Conservation (phyloP, 495 filamentous ascomycete species). For the Penicillium crystallinum region DNA sequence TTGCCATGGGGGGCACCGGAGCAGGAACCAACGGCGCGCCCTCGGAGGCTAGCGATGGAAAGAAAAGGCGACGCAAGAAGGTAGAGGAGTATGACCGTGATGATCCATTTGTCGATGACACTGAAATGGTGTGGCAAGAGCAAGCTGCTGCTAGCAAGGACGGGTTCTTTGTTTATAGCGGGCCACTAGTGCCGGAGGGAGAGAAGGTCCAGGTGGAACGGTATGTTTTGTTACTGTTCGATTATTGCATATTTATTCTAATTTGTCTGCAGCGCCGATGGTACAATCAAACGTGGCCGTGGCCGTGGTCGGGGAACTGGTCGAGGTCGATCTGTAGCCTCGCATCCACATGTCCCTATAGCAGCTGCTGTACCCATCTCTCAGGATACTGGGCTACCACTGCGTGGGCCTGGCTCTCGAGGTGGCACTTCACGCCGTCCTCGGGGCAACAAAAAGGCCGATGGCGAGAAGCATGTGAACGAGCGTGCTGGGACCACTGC, state of each 20-base stretch:
- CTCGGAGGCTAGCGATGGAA: constrained; percentile 49
- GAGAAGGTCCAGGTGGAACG: constrained; percentile 81
- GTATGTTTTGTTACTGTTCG: constrained; percentile 36
- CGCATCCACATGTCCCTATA: constrained; percentile 36
- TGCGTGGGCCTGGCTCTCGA: constrained; percentile 70
- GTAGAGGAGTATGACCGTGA: constrained; percentile 95
- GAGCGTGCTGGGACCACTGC: constrained; percentile 15
- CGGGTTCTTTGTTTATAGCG: constrained; percentile 84
- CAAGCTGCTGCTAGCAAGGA: constrained; percentile 90
- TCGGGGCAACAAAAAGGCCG: constrained; percentile 71
- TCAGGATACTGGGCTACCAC: constrained; percentile 43
- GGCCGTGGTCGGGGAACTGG: constrained; percentile 62
- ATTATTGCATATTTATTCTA: constrained; percentile 17
- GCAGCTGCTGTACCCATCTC: constrained; percentile 39
- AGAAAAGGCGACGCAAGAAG: constrained; percentile 70
- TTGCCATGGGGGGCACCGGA: constrained; percentile 62
- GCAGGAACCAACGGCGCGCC: constrained; percentile 39
- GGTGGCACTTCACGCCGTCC: constrained; percentile 80
- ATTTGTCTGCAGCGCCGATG: constrained; percentile 56
- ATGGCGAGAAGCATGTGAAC: constrained; percentile 60
- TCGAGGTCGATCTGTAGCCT: constrained; percentile 36
- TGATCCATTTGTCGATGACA: constrained; percentile 97
- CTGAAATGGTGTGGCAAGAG: constrained; percentile 92
- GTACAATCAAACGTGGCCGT: constrained; percentile 71
- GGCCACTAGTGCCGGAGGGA: constrained; percentile 78